These are phyloP conservation scores for Leccinum arenicola DNA, from an alignment of 768 basidiomycete species.

Conservation along the genomic window DNA sequence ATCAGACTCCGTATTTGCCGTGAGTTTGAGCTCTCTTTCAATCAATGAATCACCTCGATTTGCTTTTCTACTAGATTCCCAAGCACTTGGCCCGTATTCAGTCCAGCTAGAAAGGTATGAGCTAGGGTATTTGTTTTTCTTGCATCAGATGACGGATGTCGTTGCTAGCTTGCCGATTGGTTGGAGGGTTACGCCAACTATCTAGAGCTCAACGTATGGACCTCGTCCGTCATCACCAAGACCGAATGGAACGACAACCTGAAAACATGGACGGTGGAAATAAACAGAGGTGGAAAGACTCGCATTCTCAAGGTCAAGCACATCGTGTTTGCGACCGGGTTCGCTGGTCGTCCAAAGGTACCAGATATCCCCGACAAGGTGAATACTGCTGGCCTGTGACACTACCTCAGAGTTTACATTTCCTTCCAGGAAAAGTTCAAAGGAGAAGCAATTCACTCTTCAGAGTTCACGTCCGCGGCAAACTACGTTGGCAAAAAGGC, in stretches of 20 bases:
- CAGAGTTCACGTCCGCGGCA: constrained; percentile 43
- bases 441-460: constrained; percentile 54
- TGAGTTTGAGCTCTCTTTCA: constrained; percentile 30
- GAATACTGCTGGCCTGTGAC: background rate
- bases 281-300: constrained; percentile 33
- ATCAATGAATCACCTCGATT: constrained; percentile 44
- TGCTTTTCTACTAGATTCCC: background rate
- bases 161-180: constrained; percentile 58
- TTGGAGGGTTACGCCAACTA: constrained; percentile 58
- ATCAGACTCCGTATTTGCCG: constrained; percentile 57
- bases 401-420: background rate
- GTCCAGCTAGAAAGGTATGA: constrained; percentile 47
- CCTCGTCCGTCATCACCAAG: constrained; percentile 41
- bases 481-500: constrained; percentile 61
- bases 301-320: constrained; percentile 44
- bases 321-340: constrained; percentile 56
- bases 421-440: constrained; percentile 44
- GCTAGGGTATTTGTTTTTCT: no score
- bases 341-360: constrained; percentile 42
- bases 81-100: constrained; percentile 48
- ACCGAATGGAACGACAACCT: constrained; percentile 37
- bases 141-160: background rate
- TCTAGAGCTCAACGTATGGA: constrained; percentile 66
- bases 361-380: constrained; percentile 46
- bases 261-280: constrained; percentile 44